phyloP scores from a whole-genome alignment of 257 asterid genomes.

The Rhazya stricta region DNA sequence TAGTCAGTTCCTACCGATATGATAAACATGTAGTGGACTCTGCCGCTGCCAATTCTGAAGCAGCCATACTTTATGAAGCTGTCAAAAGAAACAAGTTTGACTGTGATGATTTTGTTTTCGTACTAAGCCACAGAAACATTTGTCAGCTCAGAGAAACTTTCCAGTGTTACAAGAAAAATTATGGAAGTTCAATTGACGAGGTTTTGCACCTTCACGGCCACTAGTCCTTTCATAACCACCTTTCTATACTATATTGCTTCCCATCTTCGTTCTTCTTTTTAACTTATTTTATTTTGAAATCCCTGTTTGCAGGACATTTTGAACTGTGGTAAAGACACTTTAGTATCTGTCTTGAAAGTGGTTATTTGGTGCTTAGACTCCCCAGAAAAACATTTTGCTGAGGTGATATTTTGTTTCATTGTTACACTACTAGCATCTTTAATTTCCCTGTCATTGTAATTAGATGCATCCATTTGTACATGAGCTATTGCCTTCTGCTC shows the following conservation, averaged over 20 bases:
- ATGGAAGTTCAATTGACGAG: constrained; percentile 56
- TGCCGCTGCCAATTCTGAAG: constrained; percentile 47
- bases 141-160: constrained; percentile 70
- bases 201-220: constrained; percentile 22
- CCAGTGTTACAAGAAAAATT: constrained; percentile 45
- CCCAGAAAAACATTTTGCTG: constrained; percentile 84
- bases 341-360: constrained; percentile 50
- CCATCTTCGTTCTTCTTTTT: neutral
- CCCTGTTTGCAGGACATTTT: constrained; percentile 44
- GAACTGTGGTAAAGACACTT: constrained; percentile 45
- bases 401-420: constrained; percentile 34
- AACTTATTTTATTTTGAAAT: constrained; percentile 1
- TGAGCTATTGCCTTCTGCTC: no score
- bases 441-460: no score
- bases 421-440: no score
- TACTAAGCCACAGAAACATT: constrained; percentile 57
- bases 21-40: constrained; percentile 54
- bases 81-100: constrained; percentile 39
- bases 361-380: constrained; percentile 58
- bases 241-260: neutral
- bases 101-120: constrained; percentile 38
- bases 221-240: neutral
- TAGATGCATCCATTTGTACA: no score
- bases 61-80: constrained; percentile 48
- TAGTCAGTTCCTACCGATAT: constrained; percentile 68